These are phyloP conservation scores for Yamadazyma endophytica DNA, from an alignment of 805 yeast genomes.

Conservation along the genomic window DNA sequence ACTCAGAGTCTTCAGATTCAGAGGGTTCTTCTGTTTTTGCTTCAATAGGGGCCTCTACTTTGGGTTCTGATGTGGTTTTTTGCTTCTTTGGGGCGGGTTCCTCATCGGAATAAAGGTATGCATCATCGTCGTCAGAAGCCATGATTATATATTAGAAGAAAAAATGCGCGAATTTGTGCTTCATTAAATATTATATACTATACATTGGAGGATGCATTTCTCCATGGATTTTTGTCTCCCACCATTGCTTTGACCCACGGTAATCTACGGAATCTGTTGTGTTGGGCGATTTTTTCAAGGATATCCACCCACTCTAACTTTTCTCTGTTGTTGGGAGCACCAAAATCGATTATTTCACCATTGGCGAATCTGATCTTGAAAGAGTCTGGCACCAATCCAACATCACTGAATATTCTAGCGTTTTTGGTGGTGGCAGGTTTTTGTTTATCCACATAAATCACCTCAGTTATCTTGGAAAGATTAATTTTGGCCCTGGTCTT, in stretches of 20 bases:
- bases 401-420: slow-evolving; percentile 67
- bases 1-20: slow-evolving; percentile 44
- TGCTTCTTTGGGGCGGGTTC: slow-evolving; percentile 23
- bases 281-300: slow-evolving; percentile 52
- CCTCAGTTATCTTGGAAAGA: slow-evolving; percentile 59
- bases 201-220: too few species aligned
- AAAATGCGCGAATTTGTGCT: too few species aligned
- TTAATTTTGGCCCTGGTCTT: slow-evolving; percentile 76
- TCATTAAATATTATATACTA: too few species aligned
- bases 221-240: slow-evolving; percentile 14
- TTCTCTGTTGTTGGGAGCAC: slow-evolving; percentile 67
- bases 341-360: slow-evolving; percentile 79
- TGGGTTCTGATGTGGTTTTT: slow-evolving; percentile 10
- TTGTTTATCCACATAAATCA: slow-evolving; percentile 42
- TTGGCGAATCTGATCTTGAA: slow-evolving; percentile 73
- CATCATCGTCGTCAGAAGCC: slow-evolving; percentile 53
- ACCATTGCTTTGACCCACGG: slow-evolving; percentile 55
- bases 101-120: slow-evolving; percentile 55
- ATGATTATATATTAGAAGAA: too few species aligned
- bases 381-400: slow-evolving; percentile 63
- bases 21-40: slow-evolving; percentile 41
- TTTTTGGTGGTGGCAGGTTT: slow-evolving; percentile 23
- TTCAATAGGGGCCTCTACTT: slow-evolving; percentile 10
- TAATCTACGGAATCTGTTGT: slow-evolving; percentile 55
- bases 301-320: slow-evolving; percentile 62